Evolutionary conservation across 768 basidiomycete species (phyloP).

Genomic region (Lentinula raphanica): DNA sequence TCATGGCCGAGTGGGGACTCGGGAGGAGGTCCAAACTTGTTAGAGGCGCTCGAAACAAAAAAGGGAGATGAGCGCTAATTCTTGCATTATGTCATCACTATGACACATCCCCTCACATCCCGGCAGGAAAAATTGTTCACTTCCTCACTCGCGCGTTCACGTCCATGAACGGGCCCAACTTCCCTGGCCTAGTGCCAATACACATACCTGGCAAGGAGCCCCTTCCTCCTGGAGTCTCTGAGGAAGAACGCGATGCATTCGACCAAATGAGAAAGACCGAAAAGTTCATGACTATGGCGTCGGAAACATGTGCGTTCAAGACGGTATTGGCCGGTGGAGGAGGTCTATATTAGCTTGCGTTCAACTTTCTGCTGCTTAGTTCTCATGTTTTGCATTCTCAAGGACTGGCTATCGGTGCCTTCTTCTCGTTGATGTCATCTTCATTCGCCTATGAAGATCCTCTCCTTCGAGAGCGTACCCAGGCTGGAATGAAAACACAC

Average conservation of each 20-base stretch:
- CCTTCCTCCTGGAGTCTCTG: conserved; percentile 75
- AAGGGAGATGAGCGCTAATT: not conserved
- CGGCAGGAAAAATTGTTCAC: not conserved
- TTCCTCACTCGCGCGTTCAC: not conserved
- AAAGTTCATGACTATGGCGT: conserved; percentile 58
- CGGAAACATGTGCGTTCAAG: conserved; percentile 87
- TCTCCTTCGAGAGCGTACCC: conserved; percentile 59
- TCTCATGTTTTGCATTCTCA: conserved; percentile 4
- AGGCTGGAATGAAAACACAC: conserved; percentile 49
- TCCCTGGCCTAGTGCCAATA: conserved; percentile 60
- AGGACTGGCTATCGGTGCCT: conserved; percentile 92
- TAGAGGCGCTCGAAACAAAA: not conserved
- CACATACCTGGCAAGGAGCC: conserved; percentile 86
- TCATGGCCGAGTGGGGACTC: no score
- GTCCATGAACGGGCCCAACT: conserved; percentile 12
- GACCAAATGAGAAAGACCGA: conserved; percentile 76
- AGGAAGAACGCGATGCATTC: conserved; percentile 68
- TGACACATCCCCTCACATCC: not conserved
- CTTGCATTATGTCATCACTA: not conserved
- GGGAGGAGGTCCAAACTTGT: no score
- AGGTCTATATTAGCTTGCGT: conserved; percentile 47
- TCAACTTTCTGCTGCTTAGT: not conserved
- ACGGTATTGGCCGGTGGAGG: conserved; percentile 74
- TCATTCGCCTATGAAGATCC: conserved; percentile 97
- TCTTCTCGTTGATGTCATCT: conserved; percentile 94